Base-by-base conservation (phyloP, 768 basidiomycete genomes). In the Tulasnella sp. region DNA sequence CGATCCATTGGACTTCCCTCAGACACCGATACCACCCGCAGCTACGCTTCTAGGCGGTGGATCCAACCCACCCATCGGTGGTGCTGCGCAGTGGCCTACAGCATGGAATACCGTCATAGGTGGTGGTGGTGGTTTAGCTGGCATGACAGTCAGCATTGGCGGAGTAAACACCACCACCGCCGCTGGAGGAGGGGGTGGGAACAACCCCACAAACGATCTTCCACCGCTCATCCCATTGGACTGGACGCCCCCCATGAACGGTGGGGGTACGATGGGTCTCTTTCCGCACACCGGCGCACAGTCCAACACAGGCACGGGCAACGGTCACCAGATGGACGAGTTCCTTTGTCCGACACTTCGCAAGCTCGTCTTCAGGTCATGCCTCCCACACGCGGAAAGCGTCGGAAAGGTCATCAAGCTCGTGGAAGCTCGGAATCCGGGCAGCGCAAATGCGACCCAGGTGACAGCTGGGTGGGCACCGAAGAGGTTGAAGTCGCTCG, bases 401-500 rank as follows among this genome's bases (percentile, higher is more conserved):
- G 78, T 85, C 24, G 74, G 75, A 52, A 83, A 82, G 70, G 75
- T 88, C 19, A 83, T 89, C 24, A 78, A 80, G 67, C 76, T 87
- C 71, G 76, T 89, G 21, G 84, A 87, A 49, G 77, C 78, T 58
- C 74, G 86, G 53, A 88, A 88, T 66, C 86, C 87, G 0, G 75
- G 74, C 51, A 38, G 15, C 34, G 5, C 34, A 15, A 38, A 38
- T 15, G 34, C 34, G 34, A 38, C 34, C 34, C 34, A 38, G 34
- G 34, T 38, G 5, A 15, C 34, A 38, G 34, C 34, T 38, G 34
- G 34, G 34, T 38, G 34, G 34, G 34, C 34, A 15, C 34, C 34
- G 15, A 38, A 38, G 34, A 75, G 78, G 65, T 68, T 88, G 63
- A 75, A 73, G 64, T 71, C 72, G 52, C 66, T 89, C 34, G 85